phyloP scores from a whole-genome alignment of 73 alveolate genomes.

The Strombidium stylifer region DNA sequence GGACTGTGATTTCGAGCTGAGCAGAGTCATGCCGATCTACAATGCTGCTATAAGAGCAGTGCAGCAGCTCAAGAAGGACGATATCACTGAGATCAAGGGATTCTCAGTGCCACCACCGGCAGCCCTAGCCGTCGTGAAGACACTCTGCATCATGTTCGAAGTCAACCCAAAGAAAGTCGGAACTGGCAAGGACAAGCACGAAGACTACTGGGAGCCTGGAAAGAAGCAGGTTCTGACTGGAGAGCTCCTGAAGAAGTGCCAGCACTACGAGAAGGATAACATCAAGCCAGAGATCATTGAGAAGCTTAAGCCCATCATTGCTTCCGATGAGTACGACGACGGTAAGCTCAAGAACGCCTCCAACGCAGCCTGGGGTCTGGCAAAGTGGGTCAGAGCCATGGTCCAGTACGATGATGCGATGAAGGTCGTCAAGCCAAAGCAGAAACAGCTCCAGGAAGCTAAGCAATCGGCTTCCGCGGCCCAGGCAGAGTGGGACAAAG shows the following conservation, averaged over 20 bases:
- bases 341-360: constrained; percentile 73
- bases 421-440: constrained; percentile 96
- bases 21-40: constrained; percentile 97
- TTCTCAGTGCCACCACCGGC: constrained; percentile 97
- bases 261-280: constrained; percentile 79
- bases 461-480: constrained; percentile 82
- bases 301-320: constrained; percentile 59
- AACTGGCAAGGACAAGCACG: constrained; percentile 72
- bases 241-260: constrained; percentile 67
- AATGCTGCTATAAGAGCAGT: constrained; percentile 97
- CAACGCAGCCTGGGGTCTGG: constrained; percentile 75
- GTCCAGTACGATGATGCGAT: constrained; percentile 86
- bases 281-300: constrained; percentile 72
- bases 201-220: constrained; percentile 69
- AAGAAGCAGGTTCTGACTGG: constrained; percentile 83
- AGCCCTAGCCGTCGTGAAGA: constrained; percentile 91
- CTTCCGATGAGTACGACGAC: constrained; percentile 66
- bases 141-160: constrained; percentile 84
- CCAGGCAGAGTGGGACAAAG: constrained; percentile 83
- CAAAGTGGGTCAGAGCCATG: constrained; percentile 90
- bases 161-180: constrained; percentile 72
- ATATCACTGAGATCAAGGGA: constrained; percentile 97
- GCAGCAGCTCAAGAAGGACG: constrained; percentile 95
- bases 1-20: constrained; percentile 96
- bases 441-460: constrained; percentile 92